Percentiles rank a stretch among this genome's conserved stretches.
phyloP scores from a whole-genome alignment of 495 filamentous ascomycete genomes.

The Cercophora newfieldiana region DNA sequence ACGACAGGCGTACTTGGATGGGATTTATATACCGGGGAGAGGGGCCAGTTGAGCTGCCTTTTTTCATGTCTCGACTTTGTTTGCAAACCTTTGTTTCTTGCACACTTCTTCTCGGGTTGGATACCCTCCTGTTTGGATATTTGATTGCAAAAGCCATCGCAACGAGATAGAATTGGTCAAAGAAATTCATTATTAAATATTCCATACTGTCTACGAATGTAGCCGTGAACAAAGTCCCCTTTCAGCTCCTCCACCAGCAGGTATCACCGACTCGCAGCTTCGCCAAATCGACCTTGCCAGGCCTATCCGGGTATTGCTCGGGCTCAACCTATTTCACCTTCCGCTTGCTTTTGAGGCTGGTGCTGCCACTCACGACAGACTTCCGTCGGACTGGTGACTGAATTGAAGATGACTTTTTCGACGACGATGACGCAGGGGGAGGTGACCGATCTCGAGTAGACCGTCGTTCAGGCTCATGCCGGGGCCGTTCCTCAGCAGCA shows the following conservation, averaged over 20 bases:
- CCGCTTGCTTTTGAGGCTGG: constrained; percentile 28
- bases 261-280: background rate
- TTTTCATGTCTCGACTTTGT: background rate
- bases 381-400: constrained; percentile 33
- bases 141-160: background rate
- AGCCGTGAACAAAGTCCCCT: background rate
- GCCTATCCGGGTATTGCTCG: background rate
- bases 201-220: constrained; percentile 28
- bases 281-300: background rate
- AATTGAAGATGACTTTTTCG: constrained; percentile 29
- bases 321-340: constrained; percentile 23
- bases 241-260: background rate
- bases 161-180: background rate
- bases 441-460: constrained; percentile 26
- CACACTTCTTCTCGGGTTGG: background rate
- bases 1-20: constrained; percentile 10
- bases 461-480: constrained; percentile 27
- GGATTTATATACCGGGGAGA: background rate
- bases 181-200: constrained; percentile 27
- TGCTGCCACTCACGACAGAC: constrained; percentile 18
- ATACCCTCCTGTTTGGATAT: background rate
- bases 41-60: too few relatives aligned
- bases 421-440: constrained; percentile 3
- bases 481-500: constrained; percentile 27
- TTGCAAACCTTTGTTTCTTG: background rate